These are phyloP conservation scores for Phytophthora agathidicida DNA, from an alignment of 352 stramenopile genomes.

Conservation along the genomic window DNA sequence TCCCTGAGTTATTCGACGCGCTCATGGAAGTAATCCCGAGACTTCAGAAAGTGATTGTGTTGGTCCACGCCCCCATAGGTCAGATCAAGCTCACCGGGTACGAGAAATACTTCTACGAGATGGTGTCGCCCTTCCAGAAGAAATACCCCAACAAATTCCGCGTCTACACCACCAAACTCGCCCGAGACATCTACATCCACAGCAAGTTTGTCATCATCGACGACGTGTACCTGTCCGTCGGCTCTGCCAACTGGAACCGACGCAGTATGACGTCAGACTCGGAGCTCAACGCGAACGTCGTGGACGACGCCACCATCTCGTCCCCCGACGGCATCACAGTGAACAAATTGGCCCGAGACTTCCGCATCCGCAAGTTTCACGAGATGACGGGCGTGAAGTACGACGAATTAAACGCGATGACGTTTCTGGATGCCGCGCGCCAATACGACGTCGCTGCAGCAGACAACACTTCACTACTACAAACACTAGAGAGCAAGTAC, in stretches of 20 bases:
- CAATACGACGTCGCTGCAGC: constrained; percentile 29
- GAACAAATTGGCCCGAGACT: constrained; percentile 22
- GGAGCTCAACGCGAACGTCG: constrained; percentile 57
- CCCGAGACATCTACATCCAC: constrained; percentile 53
- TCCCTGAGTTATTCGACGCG: neutral
- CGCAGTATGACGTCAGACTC: constrained; percentile 52
- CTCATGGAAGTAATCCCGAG: neutral
- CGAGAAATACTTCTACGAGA: constrained; percentile 31
- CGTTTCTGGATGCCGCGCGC: constrained; percentile 22
- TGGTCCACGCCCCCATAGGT: neutral
- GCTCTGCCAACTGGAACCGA: constrained; percentile 66
- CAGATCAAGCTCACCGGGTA: neutral
- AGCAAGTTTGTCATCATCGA: constrained; percentile 59
- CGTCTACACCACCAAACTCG: constrained; percentile 44
- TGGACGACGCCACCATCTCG: constrained; percentile 45
- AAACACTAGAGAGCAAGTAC: neutral
- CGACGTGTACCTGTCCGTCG: constrained; percentile 61
- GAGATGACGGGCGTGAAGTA: constrained; percentile 33
- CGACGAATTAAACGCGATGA: constrained; percentile 18
- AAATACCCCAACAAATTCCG: constrained; percentile 51
- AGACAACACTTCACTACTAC: constrained; percentile 13
- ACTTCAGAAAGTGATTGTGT: neutral
- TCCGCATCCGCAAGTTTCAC: constrained; percentile 45
- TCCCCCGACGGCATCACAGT: constrained; percentile 27
- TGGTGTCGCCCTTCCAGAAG: constrained; percentile 38